Conservation (phyloP, 495 filamentous ascomycete species). For the Parachaetomium inaequale region DNA sequence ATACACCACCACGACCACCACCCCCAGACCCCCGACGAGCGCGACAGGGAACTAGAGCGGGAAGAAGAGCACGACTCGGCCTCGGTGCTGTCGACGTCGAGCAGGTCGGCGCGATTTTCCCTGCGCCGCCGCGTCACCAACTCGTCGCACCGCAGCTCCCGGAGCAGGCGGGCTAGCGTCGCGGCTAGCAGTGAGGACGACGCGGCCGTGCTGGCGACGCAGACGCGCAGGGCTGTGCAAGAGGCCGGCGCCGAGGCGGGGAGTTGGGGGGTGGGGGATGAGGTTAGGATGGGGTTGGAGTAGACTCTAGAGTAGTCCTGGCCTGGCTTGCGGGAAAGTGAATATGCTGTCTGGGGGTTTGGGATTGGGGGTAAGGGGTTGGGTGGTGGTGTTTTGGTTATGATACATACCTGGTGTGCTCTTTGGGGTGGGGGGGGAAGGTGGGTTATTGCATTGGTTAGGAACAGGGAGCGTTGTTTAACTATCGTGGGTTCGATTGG, state of each 20-base stretch:
- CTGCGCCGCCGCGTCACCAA: constrained; percentile 23
- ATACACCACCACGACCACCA: neutral
- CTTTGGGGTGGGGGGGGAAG: no score
- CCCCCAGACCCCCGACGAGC: neutral
- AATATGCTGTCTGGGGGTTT: neutral
- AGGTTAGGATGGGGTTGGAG: constrained; percentile 40
- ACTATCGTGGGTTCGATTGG: no score
- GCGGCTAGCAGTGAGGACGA: constrained; percentile 28
- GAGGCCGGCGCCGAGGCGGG: constrained; percentile 29
- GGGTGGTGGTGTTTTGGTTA: neutral
- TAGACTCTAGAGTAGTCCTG: constrained; percentile 16
- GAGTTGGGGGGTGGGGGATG: constrained; percentile 39
- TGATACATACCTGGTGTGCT: no score
- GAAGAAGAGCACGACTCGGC: constrained; percentile 29
- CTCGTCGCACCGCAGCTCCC: constrained; percentile 7
- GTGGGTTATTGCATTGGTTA: neutral
- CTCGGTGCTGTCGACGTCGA: constrained; percentile 32
- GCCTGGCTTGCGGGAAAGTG: no score
- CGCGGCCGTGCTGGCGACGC: constrained; percentile 27
- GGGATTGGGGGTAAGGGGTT: neutral
- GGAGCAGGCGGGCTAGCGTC: constrained; percentile 26
- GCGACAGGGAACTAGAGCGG: constrained; percentile 10
- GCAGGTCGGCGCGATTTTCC: constrained; percentile 28
- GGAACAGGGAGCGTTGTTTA: neutral
- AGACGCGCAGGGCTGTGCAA: constrained; percentile 30